Evolutionary conservation across 345 rosid species (phyloP), one percentile per base, ranked within the genome.

Genomic region (Alliaria petiolata): DNA sequence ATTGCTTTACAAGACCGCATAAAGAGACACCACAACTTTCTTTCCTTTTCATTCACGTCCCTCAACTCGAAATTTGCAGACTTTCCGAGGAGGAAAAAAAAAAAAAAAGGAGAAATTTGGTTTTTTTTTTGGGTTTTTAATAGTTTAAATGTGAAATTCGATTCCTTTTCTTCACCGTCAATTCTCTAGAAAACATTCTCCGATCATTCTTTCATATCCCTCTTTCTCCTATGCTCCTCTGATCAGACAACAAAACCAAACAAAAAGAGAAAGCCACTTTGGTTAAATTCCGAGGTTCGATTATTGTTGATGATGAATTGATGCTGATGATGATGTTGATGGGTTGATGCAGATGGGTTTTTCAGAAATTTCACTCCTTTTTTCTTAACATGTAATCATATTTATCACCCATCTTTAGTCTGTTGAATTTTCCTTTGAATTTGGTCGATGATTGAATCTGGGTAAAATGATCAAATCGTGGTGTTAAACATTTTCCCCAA

Each of bases 321-420:
- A 40, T 47, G 35, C 70, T 76, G 54, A 43, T 62, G 40, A 80
- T 82, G 82, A 5, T 28, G 25, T 28, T 28, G 6, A 85, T 76
- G 80, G 72, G 79, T 51, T 67, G 57, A 76, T 85, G 85, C 82
- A 68, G 82, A 82, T 82, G 82, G 84, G 79, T 62, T 75, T n/a
- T 83, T 71, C 74, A 64, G 63, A 82, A 79, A 83, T 76, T 28
- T 56, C 79, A 8, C 12, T 30, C 74, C 76, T 62, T 70, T n/a
- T 58, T 75, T 35, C 58, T 63, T 68, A 8, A 78, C 80, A 76
- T 74, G 84, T 84, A 80, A 83, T 84, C 25, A 22, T 22, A 22
- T 22, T 22, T 22, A 22, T 22, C 25, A 22, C 3, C 25, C 25
- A 22, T 22, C 25, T 22, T 3, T 1, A 35, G 11, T 35, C 39